Base-by-base conservation (phyloP, 2,329 filamentous ascomycete genomes). In the Rhynchosporium secalis region DNA sequence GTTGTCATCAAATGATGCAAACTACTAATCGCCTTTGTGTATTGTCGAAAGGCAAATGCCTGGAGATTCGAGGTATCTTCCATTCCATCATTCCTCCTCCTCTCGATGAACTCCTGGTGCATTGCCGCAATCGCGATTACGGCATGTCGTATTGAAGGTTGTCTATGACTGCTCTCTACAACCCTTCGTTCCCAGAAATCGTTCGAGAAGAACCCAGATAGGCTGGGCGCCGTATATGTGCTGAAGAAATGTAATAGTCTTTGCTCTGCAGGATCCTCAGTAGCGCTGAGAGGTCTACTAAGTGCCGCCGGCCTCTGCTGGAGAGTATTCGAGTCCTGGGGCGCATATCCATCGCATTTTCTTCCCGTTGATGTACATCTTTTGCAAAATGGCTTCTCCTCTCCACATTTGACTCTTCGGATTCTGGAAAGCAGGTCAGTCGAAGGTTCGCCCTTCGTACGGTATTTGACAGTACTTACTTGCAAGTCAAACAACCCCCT, bases 1-100 rank as follows among this genome's bases (percentile, higher is more conserved):
- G 63, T 70, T 13, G 67, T 66, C 60, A 72, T 71, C 36, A 71
- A 64, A 41, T 66, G 48, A 43, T 71, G 70, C 1, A 72, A 55
- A 41, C 62, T 62, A 28, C 63, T 80, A 65, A 82, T 79, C 1
- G 86, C 85, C 56, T 81, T 78, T 1, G 81, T 82, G 68, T 88
- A 88, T 62, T 87, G 79, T 56, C 78, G 79, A 47, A 87, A 76
- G 1, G 86, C 85, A 61, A 86, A 80, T 46, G 26, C 71, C 68
- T 58, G 67, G 28, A 66, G 60, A 3, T 52, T 60, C 47, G 29
- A 71, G 65, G 60, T 62, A 10, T 6, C 80, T 77, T 20, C 78
- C 79, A 28, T 72, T 68, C 41, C 52, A 5, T 15, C 36, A 33
- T 1, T 79, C 78, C n/a, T 79, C 77, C 20, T 81, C 79, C 66